Conservation (phyloP, 805 yeast genomes). For the Cyberlindnera xylosilytica region DNA sequence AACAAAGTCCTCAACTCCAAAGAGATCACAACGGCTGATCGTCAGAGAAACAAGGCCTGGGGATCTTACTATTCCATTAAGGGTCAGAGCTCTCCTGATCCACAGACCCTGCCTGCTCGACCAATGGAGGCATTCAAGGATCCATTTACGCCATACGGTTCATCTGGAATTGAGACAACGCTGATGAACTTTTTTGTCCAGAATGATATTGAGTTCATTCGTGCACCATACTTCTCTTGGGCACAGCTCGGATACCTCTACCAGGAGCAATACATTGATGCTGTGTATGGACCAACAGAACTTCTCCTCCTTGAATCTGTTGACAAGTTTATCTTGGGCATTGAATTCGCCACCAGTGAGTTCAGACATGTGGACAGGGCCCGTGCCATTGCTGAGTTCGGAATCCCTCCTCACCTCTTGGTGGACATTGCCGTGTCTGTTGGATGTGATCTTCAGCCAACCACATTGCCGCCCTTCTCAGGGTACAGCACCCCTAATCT, state of each 20-base stretch:
- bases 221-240: conserved; percentile 82
- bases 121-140: conserved; percentile 51
- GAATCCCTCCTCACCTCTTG: conserved; percentile 61
- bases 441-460: conserved; percentile 75
- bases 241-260: conserved; percentile 74
- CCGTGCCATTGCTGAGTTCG: conserved; percentile 57
- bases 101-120: conserved; percentile 23
- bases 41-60: conserved; percentile 49
- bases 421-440: conserved; percentile 72
- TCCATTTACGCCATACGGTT: conserved; percentile 42
- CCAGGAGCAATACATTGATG: conserved; percentile 56
- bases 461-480: conserved; percentile 48
- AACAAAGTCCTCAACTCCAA: conserved; percentile 36
- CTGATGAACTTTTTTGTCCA: conserved; percentile 13
- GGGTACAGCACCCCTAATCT: conserved; percentile 25
- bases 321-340: conserved; percentile 68
- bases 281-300: conserved; percentile 84
- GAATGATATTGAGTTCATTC: conserved; percentile 57
- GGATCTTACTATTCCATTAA: conserved; percentile 28
- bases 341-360: conserved; percentile 63
- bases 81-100: conserved; percentile 6
- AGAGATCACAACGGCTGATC: conserved; percentile 28
- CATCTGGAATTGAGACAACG: conserved; percentile 13
- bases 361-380: conserved; percentile 64
- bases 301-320: conserved; percentile 56